A percentile compares a stretch with the other conserved stretches of the same genome.
These are phyloP conservation scores for Acanthamoeba royreba DNA, from an alignment of 208 protist genomes.

Conservation along the genomic window DNA sequence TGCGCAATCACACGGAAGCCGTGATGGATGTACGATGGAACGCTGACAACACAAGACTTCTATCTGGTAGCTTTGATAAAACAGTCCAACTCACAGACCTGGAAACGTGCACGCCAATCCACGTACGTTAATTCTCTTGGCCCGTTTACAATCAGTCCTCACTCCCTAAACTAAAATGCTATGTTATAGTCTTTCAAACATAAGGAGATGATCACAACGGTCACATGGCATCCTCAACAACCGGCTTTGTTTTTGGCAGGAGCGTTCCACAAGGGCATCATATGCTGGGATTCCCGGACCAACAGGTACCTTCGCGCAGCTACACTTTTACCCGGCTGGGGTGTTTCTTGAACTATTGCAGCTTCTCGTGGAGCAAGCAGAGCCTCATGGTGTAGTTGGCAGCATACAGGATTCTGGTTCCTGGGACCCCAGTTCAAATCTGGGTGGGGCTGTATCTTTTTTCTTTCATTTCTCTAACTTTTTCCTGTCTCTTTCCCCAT, in stretches of 20 bases:
- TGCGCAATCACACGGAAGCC: background rate
- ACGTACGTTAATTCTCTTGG: background rate
- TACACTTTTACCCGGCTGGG: background rate
- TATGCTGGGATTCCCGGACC: background rate
- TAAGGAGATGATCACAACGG: conserved; percentile 6
- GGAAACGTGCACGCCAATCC: background rate
- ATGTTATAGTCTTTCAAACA: background rate
- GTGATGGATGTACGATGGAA: conserved; percentile 29
- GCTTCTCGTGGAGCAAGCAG: too few species aligned
- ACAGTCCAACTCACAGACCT: background rate
- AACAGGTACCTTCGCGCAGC: background rate
- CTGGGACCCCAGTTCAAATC: background rate
- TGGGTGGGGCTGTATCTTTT: background rate
- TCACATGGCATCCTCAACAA: background rate
- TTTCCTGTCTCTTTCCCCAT: background rate
- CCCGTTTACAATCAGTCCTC: background rate
- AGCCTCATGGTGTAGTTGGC: background rate
- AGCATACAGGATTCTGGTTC: background rate
- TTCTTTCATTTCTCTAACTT: background rate
- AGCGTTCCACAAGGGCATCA: background rate
- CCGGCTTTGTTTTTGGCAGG: background rate
- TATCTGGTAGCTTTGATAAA: conserved; percentile 12
- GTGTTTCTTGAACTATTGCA: background rate
- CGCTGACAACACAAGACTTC: background rate
- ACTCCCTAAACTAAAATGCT: background rate